Evolutionary conservation across 192 early-diverging fungal genomes (phyloP).

Genomic region (Coemansia sp.): DNA sequence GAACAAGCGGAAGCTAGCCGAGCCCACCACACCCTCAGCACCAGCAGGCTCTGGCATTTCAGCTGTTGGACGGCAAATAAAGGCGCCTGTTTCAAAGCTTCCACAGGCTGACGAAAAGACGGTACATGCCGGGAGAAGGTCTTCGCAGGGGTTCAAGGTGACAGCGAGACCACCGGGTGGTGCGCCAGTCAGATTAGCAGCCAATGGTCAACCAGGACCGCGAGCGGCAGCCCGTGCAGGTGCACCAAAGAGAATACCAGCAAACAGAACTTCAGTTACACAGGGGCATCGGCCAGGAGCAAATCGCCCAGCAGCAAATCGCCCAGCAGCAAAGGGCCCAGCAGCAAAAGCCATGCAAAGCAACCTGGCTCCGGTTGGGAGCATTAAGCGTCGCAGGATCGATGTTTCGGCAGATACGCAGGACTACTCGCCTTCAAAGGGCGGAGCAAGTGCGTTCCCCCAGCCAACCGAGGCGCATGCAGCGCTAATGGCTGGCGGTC

Average conservation of each 20-base stretch:
- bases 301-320: neutral
- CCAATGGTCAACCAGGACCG: constrained; percentile 10
- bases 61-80: constrained; percentile 16
- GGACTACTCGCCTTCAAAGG: neutral
- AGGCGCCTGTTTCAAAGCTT: constrained; percentile 12
- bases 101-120: constrained; percentile 6
- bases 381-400: constrained; percentile 31
- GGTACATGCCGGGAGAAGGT: constrained; percentile 37
- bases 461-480: neutral
- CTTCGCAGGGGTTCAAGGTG: constrained; percentile 45
- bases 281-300: constrained; percentile 22
- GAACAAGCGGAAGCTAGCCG: constrained; percentile 28
- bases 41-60: neutral
- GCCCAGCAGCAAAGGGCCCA: neutral
- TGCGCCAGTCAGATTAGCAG: neutral
- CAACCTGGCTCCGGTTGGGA: constrained; percentile 16
- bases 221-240: constrained; percentile 11
- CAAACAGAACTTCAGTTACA: constrained; percentile 29
- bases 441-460: constrained; percentile 3
- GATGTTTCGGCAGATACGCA: constrained; percentile 2
- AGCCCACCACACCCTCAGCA: neutral
- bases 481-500: constrained; percentile 11
- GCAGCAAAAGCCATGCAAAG: constrained; percentile 2
- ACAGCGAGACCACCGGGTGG: constrained; percentile 21
- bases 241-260: constrained; percentile 29